Evolutionary conservation across 495 filamentous ascomycete species (phyloP).

Genomic region (Penicillium silybi): DNA sequence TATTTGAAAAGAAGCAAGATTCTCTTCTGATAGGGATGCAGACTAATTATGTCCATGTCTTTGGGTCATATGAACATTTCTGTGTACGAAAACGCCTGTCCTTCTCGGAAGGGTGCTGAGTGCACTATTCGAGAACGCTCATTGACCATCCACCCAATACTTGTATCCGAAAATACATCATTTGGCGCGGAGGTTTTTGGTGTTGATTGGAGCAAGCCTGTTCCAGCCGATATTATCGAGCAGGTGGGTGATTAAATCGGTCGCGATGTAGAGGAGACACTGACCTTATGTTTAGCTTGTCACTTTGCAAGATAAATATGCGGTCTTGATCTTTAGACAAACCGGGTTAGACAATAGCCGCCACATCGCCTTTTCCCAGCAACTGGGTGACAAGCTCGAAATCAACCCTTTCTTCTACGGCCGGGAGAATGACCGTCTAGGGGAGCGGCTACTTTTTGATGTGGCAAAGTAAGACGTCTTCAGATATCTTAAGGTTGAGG

Average conservation of each 20-base stretch:
- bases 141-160: slow-evolving; percentile 10
- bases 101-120: not conserved
- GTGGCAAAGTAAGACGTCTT: slow-evolving; percentile 23
- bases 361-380: slow-evolving; percentile 20
- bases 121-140: slow-evolving; percentile 6
- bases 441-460: slow-evolving; percentile 17
- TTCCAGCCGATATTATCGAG: slow-evolving; percentile 6
- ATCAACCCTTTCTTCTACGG: slow-evolving; percentile 24
- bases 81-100: slow-evolving; percentile 12
- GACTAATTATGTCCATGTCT: not conserved
- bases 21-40: not conserved
- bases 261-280: too few relatives aligned
- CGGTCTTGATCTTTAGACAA: slow-evolving; percentile 16
- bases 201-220: slow-evolving; percentile 12
- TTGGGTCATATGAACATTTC: slow-evolving; percentile 14
- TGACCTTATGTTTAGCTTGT: too few relatives aligned
- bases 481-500: too few relatives aligned
- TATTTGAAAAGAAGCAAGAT: not conserved
- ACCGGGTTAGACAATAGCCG: slow-evolving; percentile 15
- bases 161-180: slow-evolving; percentile 1
- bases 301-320: slow-evolving; percentile 16
- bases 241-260: slow-evolving; percentile 14
- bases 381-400: slow-evolving; percentile 18
- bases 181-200: slow-evolving; percentile 18
- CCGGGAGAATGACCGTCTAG: slow-evolving; percentile 17